A percentile compares a stretch with the other conserved stretches of the same genome.
Evolutionary conservation across 768 basidiomycete species (phyloP).

Genomic region (Lactifluus volemus): DNA sequence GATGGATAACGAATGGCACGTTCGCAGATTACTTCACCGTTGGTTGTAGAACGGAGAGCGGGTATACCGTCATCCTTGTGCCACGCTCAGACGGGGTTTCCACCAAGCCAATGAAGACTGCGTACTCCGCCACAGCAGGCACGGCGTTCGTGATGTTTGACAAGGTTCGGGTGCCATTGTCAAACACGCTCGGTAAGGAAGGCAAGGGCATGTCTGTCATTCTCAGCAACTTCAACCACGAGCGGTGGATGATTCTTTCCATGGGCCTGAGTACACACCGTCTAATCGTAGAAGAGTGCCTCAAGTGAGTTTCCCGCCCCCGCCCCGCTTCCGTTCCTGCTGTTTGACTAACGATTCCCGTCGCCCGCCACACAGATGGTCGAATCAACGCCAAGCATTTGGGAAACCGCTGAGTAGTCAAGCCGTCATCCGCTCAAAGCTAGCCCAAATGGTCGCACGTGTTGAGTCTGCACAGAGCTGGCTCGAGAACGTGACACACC

Average conservation of each 20-base stretch:
- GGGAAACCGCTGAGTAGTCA: slow-evolving; percentile 78
- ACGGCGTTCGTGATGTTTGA: slow-evolving; percentile 83
- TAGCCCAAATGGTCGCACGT: slow-evolving; percentile 84
- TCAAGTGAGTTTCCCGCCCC: slow-evolving; percentile 46
- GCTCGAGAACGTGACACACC: slow-evolving; percentile 84
- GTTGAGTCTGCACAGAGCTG: slow-evolving; percentile 81
- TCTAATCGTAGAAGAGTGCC: slow-evolving; percentile 77
- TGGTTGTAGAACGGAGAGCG: slow-evolving; percentile 61
- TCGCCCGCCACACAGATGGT: slow-evolving; percentile 48
- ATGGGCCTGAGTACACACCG: slow-evolving; percentile 70
- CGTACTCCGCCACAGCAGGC: slow-evolving; percentile 87
- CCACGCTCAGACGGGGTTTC: slow-evolving; percentile 62
- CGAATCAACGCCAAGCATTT: slow-evolving; percentile 82
- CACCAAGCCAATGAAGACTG: slow-evolving; percentile 87
- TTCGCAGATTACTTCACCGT: slow-evolving; percentile 84
- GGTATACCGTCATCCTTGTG: slow-evolving; percentile 70
- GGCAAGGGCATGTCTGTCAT: slow-evolving; percentile 80
- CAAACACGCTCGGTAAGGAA: slow-evolving; percentile 81
- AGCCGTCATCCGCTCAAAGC: slow-evolving; percentile 81
- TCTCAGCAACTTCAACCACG: slow-evolving; percentile 83
- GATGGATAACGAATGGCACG: slow-evolving; percentile 86
- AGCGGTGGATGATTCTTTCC: slow-evolving; percentile 79
- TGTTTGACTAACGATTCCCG: neutral
- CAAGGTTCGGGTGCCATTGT: slow-evolving; percentile 70
- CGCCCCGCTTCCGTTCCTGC: neutral